Conservation (phyloP, 139 green algal species). For the Chlamydomonas schloesseri region DNA sequence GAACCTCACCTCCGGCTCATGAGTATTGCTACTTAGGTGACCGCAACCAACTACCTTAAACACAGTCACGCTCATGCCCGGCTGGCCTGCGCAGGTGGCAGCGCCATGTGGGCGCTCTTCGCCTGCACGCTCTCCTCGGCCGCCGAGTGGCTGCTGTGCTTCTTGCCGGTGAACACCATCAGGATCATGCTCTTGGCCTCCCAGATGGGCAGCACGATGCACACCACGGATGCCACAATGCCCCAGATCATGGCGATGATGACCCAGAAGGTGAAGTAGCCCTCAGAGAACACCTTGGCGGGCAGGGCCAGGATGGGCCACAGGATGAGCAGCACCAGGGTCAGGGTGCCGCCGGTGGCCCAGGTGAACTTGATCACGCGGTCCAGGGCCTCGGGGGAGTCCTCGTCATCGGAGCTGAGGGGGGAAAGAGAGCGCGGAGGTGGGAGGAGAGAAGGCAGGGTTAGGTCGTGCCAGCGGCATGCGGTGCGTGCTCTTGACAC, state of each 20-base stretch:
- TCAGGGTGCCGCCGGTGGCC: conserved; percentile 67
- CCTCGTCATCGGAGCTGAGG: conserved; percentile 33
- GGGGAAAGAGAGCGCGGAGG: too few relatives aligned
- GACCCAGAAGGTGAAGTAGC: conserved; percentile 71
- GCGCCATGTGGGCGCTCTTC: background rate
- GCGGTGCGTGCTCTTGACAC: too few relatives aligned
- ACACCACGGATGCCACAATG: conserved; percentile 66
- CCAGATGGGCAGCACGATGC: conserved; percentile 75
- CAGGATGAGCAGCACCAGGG: conserved; percentile 72
- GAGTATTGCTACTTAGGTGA: too few relatives aligned
- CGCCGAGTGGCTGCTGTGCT: background rate
- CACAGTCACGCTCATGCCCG: too few relatives aligned
- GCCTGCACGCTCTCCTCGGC: background rate
- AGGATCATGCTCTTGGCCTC: conserved; percentile 65
- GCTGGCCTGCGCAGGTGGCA: background rate
- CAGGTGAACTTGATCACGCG: conserved; percentile 52
- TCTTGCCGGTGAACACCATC: background rate
- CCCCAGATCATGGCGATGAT: conserved; percentile 80
- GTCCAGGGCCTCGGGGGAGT: conserved; percentile 55
- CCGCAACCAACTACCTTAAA: too few relatives aligned
- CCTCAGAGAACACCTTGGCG: conserved; percentile 73
- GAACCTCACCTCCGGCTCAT: too few relatives aligned
- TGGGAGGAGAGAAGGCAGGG: too few relatives aligned
- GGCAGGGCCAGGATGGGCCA: conserved; percentile 80
- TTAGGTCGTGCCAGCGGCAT: too few relatives aligned